Conservation (phyloP, 106 monocot species). For the Dendrobium catenatum region DNA sequence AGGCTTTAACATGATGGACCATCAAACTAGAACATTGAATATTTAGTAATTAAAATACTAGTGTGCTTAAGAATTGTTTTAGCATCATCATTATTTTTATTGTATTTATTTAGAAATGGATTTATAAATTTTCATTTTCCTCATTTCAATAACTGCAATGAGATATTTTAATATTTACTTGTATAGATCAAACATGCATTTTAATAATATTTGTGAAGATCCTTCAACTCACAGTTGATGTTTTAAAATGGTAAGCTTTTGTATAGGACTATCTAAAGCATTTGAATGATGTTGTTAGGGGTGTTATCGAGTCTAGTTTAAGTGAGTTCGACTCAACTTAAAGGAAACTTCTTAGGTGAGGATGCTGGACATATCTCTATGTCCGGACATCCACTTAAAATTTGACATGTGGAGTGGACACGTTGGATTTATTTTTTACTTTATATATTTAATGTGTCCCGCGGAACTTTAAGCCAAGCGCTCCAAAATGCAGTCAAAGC, state of each 20-base stretch:
- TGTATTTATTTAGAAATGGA: background rate
- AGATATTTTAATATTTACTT: background rate
- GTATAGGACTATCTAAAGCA: background rate
- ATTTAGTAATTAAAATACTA: background rate
- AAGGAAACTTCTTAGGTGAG: no score
- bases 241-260: background rate
- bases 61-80: background rate
- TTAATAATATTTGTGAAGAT: background rate
- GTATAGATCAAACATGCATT: background rate
- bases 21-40: background rate
- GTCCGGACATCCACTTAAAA: no score
- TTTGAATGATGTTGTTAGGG: background rate
- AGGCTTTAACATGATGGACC: background rate
- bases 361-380: no score
- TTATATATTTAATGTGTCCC: no score
- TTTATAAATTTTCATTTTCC: background rate
- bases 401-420: no score
- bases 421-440: no score
- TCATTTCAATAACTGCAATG: background rate
- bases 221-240: background rate
- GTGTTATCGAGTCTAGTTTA: no score
- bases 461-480: no score
- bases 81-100: background rate
- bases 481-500: no score
- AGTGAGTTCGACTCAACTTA: no score